These are phyloP conservation scores for Aphanomyces euteiches DNA, from an alignment of 352 stramenopile genomes.

Conservation along the genomic window DNA sequence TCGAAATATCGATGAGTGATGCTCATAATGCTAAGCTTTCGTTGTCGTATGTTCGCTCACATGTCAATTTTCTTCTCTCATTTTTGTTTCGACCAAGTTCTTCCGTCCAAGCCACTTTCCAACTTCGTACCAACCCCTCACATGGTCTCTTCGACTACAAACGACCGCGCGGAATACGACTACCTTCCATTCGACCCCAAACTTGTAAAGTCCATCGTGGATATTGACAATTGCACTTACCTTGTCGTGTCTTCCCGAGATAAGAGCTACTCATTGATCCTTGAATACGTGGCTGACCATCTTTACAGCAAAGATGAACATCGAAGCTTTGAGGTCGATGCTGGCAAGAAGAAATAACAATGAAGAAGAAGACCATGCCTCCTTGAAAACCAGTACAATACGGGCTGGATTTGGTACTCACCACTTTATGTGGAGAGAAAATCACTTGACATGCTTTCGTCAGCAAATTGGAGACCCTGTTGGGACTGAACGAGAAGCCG, in stretches of 20 bases:
- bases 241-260: not conserved
- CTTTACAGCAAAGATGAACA: not conserved
- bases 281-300: slow-evolving; percentile 9
- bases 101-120: too few species aligned
- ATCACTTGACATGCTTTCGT: not conserved
- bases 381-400: not conserved
- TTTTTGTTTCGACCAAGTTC: too few species aligned
- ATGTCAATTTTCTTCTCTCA: too few species aligned
- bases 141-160: too few species aligned
- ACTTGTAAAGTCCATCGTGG: not conserved
- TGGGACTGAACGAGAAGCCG: not conserved
- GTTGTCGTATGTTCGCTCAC: too few species aligned
- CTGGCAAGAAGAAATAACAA: slow-evolving; percentile 13
- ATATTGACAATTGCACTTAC: not conserved
- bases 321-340: not conserved
- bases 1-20: too few species aligned
- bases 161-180: too few species aligned
- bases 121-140: too few species aligned
- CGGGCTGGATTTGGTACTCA: not conserved
- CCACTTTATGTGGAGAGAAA: slow-evolving; percentile 1
- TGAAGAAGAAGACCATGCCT: not conserved
- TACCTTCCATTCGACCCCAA: not conserved
- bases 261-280: slow-evolving; percentile 1
- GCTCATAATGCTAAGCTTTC: too few species aligned
- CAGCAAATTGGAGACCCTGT: not conserved